Percentiles rank a stretch among this genome's conserved stretches.
phyloP scores from a whole-genome alignment of 495 filamentous ascomycete genomes.

The Xylaria intraflava region DNA sequence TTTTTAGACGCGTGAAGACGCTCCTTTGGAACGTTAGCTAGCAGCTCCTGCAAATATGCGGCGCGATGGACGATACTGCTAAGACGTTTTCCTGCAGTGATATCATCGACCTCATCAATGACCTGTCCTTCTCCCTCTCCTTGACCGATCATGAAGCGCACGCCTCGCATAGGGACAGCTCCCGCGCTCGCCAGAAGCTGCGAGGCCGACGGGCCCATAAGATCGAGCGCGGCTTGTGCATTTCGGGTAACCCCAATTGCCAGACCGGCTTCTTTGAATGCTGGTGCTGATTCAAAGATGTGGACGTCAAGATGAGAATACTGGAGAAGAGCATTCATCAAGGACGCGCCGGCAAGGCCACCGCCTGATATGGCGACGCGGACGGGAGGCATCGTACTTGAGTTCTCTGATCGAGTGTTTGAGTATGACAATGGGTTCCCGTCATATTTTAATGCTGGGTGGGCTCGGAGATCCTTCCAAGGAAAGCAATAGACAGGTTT shows the following conservation, averaged over 20 bases:
- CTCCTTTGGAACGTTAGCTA: slow-evolving; percentile 3
- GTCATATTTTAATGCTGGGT: no score
- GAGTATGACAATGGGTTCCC: no score
- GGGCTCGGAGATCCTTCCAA: no score
- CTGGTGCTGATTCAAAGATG: slow-evolving; percentile 19
- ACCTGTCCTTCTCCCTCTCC: not conserved
- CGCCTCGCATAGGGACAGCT: slow-evolving; percentile 13
- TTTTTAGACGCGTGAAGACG: slow-evolving; percentile 17
- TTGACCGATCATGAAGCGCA: slow-evolving; percentile 13
- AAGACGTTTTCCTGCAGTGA: not conserved
- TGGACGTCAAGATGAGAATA: slow-evolving; percentile 20
- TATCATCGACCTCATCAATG: not conserved
- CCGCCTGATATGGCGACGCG: slow-evolving; percentile 19
- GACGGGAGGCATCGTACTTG: no score
- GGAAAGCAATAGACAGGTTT: no score
- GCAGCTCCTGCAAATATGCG: slow-evolving; percentile 7
- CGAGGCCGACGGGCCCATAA: slow-evolving; percentile 1
- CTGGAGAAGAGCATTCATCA: slow-evolving; percentile 15
- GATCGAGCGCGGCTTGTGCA: no score
- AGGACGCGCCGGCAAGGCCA: slow-evolving; percentile 15
- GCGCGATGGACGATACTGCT: slow-evolving; percentile 14
- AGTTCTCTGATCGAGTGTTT: no score
- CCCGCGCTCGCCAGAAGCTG: slow-evolving; percentile 5
- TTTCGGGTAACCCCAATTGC: slow-evolving; percentile 7
- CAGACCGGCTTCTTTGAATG: slow-evolving; percentile 20